These are phyloP conservation scores for Blumeria graminis DNA, from an alignment of 2,329 filamentous ascomycete species.

Conservation along the genomic window DNA sequence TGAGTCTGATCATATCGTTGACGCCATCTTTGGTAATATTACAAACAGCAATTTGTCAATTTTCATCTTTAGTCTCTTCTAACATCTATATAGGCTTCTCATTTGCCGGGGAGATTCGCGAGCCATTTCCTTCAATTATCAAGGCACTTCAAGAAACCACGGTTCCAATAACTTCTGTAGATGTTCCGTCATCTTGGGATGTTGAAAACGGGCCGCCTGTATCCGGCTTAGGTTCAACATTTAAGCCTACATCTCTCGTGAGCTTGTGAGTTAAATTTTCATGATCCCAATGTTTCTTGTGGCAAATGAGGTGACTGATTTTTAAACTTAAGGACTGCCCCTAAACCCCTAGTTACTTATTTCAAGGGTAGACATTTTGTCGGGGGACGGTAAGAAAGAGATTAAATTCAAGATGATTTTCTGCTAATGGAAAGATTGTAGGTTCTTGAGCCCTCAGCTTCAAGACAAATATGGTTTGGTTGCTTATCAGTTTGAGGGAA, in stretches of 20 bases:
- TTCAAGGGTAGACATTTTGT: slow-evolving; percentile 81
- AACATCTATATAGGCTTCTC: slow-evolving; percentile 41
- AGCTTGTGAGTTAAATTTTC: slow-evolving; percentile 27
- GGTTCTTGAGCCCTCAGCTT: slow-evolving; percentile 57
- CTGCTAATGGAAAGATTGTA: slow-evolving; percentile 14
- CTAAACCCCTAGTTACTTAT: slow-evolving; percentile 67
- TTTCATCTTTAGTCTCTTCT: not conserved
- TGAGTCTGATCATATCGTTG: slow-evolving; percentile 57
- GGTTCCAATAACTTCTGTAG: slow-evolving; percentile 64
- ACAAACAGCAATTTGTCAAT: not conserved
- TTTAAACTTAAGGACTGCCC: slow-evolving; percentile 33
- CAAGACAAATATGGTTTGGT: slow-evolving; percentile 72
- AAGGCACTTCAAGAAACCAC: slow-evolving; percentile 46
- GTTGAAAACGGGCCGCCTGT: slow-evolving; percentile 66
- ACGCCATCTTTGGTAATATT: slow-evolving; percentile 63
- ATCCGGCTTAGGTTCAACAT: slow-evolving; percentile 52
- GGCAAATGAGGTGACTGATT: not conserved
- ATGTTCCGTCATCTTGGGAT: slow-evolving; percentile 86
- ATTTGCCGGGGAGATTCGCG: slow-evolving; percentile 77
- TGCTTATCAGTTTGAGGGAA: slow-evolving; percentile 56
- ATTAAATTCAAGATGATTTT: not conserved
- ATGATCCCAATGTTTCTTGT: not conserved
- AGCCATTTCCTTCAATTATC: slow-evolving; percentile 72
- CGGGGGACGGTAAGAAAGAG: slow-evolving; percentile 41
- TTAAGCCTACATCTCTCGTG: slow-evolving; percentile 58